Evolutionary conservation across 768 basidiomycete species (phyloP).

Genomic region (Lentinula detonsa): DNA sequence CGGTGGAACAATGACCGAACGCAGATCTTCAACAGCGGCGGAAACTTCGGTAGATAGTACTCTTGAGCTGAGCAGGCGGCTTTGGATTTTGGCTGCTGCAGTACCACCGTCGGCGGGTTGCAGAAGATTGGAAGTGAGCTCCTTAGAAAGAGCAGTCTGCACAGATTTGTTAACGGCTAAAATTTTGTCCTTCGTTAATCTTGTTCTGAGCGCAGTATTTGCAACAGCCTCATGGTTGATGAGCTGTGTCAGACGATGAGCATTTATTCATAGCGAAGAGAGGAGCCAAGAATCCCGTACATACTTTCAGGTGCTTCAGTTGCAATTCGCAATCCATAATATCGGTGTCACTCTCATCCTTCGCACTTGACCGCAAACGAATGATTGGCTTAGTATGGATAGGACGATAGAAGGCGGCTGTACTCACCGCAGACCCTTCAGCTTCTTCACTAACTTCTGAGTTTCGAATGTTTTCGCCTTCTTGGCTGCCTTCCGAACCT

Average conservation of each 20-base stretch:
- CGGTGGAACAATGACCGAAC: conserved; percentile 29
- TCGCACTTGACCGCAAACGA: conserved; percentile 22
- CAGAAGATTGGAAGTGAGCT: conserved; percentile 32
- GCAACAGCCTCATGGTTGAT: conserved; percentile 55
- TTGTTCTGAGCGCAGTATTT: conserved; percentile 59
- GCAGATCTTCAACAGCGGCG: conserved; percentile 44
- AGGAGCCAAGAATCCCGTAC: background rate
- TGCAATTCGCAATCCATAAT: conserved; percentile 52
- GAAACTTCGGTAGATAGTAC: conserved; percentile 55
- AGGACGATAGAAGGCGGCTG: background rate
- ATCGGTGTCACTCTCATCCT: conserved; percentile 29
- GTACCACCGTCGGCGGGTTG: conserved; percentile 33
- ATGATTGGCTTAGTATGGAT: background rate
- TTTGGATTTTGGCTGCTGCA: conserved; percentile 54
- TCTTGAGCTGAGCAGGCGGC: conserved; percentile 73
- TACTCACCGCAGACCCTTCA: conserved; percentile 61
- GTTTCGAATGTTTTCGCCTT: conserved; percentile 78
- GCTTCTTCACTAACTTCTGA: conserved; percentile 75
- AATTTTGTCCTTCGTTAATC: conserved; percentile 65
- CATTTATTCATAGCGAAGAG: background rate
- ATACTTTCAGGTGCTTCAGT: conserved; percentile 61
- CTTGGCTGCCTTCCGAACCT: conserved; percentile 71
- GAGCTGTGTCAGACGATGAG: conserved; percentile 30
- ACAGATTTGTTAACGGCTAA: conserved; percentile 47
- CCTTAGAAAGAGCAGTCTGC: conserved; percentile 35